Evolutionary conservation across 2,329 filamentous ascomycete genomes (phyloP), one percentile per base, ranked within the genome.

Genomic region (Hortaea werneckii): DNA sequence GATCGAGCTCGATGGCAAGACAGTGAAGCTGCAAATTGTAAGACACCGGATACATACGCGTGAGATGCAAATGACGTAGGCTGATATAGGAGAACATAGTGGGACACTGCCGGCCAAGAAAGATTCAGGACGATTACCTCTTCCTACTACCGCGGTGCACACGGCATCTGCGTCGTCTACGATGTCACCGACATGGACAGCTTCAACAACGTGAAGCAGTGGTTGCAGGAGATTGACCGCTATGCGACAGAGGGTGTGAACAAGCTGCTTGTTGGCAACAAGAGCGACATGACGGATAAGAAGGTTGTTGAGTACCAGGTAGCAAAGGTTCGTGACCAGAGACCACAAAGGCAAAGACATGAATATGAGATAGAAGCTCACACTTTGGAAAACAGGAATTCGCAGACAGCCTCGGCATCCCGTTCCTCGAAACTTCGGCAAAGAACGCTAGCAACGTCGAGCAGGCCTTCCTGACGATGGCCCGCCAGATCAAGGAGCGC

Each of bases 201-300:
- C 29, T 98, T 98, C 87, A 96, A 98, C 83, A 98, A 96, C 76
- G 92, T 98, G 63, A 96, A 98, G 85, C 92, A 98, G 78, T 98
- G 92, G 92, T 81, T 98, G 52, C 92, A 98, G 72, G 92, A 98
- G 76, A 98, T 98, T 62, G 92, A 98, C 76, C 83, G 92, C 69
- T 96, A 98, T 65, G 92, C 92, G 60, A 98, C 92, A 58, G 92
- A 98, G 74, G 92, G 92, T 56, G 92, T 98, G 65, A 98, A 98
- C 82, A 98, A 98, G 80, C 79, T 98, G 57, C 82, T 98, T 52
- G 90, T 98, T 53, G 92, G 92, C 65, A 98, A 98, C 85, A 98
- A 98, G 85, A 95, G 88, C 73, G 92, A 98, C 85, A 96, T 98
- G 88, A 82, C 90, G 50, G 92, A 98, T 75, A 98, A 98, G 85